Evolutionary conservation across 108 stramenopile genomes (phyloP), one percentile per base, ranked within the genome.

Genomic region (Stephanodiscus minutulus): DNA sequence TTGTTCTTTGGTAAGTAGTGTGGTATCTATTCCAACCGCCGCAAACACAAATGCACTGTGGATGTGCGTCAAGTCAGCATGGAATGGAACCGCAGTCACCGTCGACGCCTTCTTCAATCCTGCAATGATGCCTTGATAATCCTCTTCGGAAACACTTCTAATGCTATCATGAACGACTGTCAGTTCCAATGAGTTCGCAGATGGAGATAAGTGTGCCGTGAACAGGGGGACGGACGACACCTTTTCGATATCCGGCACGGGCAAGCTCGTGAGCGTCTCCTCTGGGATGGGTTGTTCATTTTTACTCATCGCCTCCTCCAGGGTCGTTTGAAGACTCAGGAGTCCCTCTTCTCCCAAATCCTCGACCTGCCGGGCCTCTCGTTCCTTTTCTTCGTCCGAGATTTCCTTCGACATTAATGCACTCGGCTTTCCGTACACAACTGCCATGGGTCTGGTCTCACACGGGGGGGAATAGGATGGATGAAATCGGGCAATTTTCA

Each of bases 391-490:
- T 10, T 36, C 54, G 18, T 74, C 37, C 1, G 73, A 54, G 15
- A 75, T 60, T 48, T 70, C 73, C 15, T 56, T 65, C 20, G 79
- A 60, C 54, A 80, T 55, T 3, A 33, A 46, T 18, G 79, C 79
- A 0, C 73, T 75, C n/a, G 79, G 79, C 33, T 76, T 80, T n/a
- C 79, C 79, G 12, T 75, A 46, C 5, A 80, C 79, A n/a, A 68
- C 79, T 25, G 79, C 79, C 74, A 75, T 75, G 37, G 79, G 79
- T 70, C 79, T 57, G n/a, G n/a, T n/a, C n/a, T n/a, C n/a, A n/a
- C n/a, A n/a, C n/a, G n/a, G n/a, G n/a, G n/a, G n/a, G n/a, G n/a
- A n/a, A n/a, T 21, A 21, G 53, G 2, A 55, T 25, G 53, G 22
- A 55, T 11, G n/a, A 55, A 49, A 18, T 49, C 8, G 48, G 8